Base-by-base conservation (phyloP, 2,329 filamentous ascomycete species). In the Botrytis pseudocinerea region DNA sequence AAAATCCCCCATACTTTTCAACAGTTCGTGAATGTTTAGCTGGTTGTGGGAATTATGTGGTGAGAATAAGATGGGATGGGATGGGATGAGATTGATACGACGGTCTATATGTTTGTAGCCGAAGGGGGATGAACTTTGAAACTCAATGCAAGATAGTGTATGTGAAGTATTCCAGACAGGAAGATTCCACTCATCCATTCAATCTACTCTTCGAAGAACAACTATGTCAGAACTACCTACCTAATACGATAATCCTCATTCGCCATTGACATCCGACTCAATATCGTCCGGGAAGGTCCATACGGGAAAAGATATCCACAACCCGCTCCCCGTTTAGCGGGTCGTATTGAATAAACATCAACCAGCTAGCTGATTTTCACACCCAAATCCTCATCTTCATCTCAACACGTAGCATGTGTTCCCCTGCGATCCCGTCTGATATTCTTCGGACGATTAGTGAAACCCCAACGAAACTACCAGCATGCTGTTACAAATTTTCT, bases 401-500 rank as follows among this genome's bases (percentile, higher is more conserved):
- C 40, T 44, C 40, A 63, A 63, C 40, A 44, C n/a, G 46, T 63
- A 63, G 8, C 4, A n/a, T 28, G 16, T 69, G 42, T 35, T 16
- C 20, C n/a, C 28, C 28, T 61, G 22, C 54, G 9, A 35, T 38
- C 40, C 35, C 35, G 20, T 70, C 54, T 28, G 54, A 70, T 70
- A 38, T 62, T 8, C 42, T 38, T 51, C 42, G 68, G 68, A 62
- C 25, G 42, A 68, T 28, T 14, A 57, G 75, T 75, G 77, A 79
- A 79, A 78, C 78, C 76, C 73, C 76, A 76, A 77, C 77, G 77
- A 79, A 79, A 79, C 77, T 66, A 76, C 74, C 72, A 76, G 72
- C 65, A 74, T 73, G 61, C 71, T 76, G 76, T 76, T 71, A 76
- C 77, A 76, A 59, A 46, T 62, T 69, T 32, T 51, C 69, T 70